These are phyloP conservation scores for Astrocystis sublimbata DNA, from an alignment of 495 filamentous ascomycete species.

Conservation along the genomic window DNA sequence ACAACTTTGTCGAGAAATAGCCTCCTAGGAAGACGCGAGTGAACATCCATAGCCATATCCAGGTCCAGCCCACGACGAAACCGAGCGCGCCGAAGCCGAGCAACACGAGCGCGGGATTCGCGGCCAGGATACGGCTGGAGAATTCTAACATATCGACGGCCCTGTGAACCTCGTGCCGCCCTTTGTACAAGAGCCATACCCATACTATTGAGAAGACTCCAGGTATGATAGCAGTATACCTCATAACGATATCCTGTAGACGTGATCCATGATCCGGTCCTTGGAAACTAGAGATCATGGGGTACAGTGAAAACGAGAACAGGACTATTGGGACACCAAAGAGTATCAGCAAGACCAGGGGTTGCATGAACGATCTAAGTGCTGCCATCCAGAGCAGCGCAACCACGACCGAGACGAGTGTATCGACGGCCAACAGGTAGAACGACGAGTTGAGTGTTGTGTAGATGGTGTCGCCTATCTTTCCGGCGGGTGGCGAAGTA, in stretches of 20 bases:
- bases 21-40: conserved; percentile 89
- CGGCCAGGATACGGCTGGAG: conserved; percentile 79
- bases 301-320: conserved; percentile 85
- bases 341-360: conserved; percentile 73
- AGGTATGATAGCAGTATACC: conserved; percentile 79
- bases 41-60: conserved; percentile 97
- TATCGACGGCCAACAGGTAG: conserved; percentile 85
- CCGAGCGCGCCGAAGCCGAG: conserved; percentile 79
- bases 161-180: conserved; percentile 74
- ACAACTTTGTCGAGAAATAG: conserved; percentile 61
- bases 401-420: conserved; percentile 82
- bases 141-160: conserved; percentile 89
- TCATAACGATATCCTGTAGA: conserved; percentile 85
- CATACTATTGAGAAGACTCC: conserved; percentile 72
- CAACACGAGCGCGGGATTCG: conserved; percentile 79
- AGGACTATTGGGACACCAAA: conserved; percentile 83
- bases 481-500: conserved; percentile 66
- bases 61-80: conserved; percentile 81
- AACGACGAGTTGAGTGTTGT: conserved; percentile 83
- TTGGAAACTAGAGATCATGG: conserved; percentile 86
- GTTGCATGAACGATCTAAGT: conserved; percentile 79
- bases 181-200: conserved; percentile 76
- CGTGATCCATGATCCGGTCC: conserved; percentile 66
- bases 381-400: conserved; percentile 89
- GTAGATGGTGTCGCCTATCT: conserved; percentile 88